These are phyloP conservation scores for Ambrosiella cleistominuta DNA, from an alignment of 2,329 filamentous ascomycete genomes.

Conservation along the genomic window DNA sequence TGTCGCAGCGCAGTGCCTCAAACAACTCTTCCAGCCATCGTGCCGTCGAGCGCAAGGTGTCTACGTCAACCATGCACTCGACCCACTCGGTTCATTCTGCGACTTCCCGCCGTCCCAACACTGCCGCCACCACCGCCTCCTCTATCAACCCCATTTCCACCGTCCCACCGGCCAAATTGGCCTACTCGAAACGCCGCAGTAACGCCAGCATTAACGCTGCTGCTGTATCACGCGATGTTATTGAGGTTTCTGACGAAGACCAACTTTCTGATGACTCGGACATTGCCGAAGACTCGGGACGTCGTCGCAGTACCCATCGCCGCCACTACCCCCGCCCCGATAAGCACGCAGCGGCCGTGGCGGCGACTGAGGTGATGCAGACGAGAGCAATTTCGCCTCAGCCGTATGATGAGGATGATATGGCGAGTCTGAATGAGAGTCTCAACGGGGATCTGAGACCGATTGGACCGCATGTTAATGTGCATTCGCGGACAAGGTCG, in stretches of 20 bases:
- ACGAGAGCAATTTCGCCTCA: conserved; percentile 6
- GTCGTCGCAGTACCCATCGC: background rate
- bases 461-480: conserved; percentile 2
- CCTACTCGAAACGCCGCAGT: conserved; percentile 4
- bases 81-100: background rate
- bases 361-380: conserved; percentile 11
- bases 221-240: background rate
- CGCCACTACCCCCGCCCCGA: background rate
- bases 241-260: conserved; percentile 1
- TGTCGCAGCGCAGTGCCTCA: conserved; percentile 4
- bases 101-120: background rate
- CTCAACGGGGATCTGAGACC: background rate
- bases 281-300: conserved; percentile 1
- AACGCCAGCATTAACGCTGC: background rate
- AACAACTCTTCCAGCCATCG: background rate
- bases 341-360: conserved; percentile 4
- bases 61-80: conserved; percentile 8
- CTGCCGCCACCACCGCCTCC: background rate
- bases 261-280: conserved; percentile 7
- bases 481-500: conserved; percentile 6
- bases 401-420: background rate
- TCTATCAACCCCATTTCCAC: background rate
- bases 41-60: conserved; percentile 2
- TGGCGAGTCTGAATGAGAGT: background rate
- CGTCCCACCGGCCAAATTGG: conserved; percentile 3